These are phyloP conservation scores for Haplosporangium sp. DNA, from an alignment of 371 early-diverging fungal genomes.

Conservation along the genomic window DNA sequence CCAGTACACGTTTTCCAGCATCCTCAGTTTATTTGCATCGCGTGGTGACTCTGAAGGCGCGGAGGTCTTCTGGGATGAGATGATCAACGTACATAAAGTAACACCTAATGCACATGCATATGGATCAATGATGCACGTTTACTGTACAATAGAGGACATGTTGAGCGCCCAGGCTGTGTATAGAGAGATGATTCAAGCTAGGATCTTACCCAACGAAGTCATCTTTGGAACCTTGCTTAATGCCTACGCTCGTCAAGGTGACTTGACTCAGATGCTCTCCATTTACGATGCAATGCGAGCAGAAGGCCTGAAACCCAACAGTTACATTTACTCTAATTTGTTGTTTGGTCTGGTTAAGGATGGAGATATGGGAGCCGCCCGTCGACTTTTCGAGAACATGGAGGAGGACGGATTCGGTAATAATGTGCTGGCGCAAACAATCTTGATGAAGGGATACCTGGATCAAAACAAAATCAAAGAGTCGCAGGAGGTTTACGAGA, in stretches of 20 bases:
- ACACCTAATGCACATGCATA: conserved; percentile 33
- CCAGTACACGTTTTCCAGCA: conserved; percentile 47
- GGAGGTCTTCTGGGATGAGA: conserved; percentile 53
- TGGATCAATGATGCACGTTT: conserved; percentile 52
- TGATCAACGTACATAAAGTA: conserved; percentile 37
- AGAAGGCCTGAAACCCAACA: conserved; percentile 53
- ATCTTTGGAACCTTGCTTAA: conserved; percentile 49
- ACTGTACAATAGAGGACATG: conserved; percentile 50
- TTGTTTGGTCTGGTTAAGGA: conserved; percentile 50
- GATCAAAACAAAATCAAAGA: conserved; percentile 37
- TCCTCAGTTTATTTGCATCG: conserved; percentile 48
- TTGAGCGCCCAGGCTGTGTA: conserved; percentile 48
- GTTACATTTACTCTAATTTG: conserved; percentile 50
- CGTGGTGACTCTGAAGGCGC: conserved; percentile 50
- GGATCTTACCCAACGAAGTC: conserved; percentile 49
- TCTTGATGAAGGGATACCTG: conserved; percentile 49
- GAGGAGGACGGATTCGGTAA: conserved; percentile 50
- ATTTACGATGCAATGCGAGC: conserved; percentile 55
- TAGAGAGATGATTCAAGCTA: conserved; percentile 50
- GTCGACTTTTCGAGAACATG: conserved; percentile 48
- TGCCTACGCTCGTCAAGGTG: conserved; percentile 51
- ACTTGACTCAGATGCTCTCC: conserved; percentile 54
- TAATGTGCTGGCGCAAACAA: conserved; percentile 52
- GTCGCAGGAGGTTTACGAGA: conserved; percentile 39
- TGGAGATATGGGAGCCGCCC: conserved; percentile 48